phyloP scores from a whole-genome alignment of 1,139 yeast genomes.

The Suzukiozyma palmioleophila region DNA sequence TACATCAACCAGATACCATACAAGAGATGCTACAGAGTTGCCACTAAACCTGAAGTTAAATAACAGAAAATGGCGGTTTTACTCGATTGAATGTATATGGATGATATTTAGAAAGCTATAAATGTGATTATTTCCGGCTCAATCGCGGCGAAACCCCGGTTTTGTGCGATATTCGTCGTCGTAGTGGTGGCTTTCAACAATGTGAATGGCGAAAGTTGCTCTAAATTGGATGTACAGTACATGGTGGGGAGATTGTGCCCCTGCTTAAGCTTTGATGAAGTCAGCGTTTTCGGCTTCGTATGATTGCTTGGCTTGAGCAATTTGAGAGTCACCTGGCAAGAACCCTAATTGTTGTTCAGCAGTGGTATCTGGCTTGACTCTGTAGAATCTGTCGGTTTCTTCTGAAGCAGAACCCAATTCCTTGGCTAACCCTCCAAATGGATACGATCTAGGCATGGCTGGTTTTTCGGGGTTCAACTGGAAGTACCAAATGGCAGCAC shows the following conservation, averaged over 20 bases:
- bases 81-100: no score
- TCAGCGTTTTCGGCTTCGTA: slow-evolving; percentile 36
- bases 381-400: slow-evolving; percentile 42
- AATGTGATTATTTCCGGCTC: no score
- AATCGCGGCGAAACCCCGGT: no score
- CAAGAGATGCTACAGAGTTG: no score
- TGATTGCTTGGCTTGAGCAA: slow-evolving; percentile 26
- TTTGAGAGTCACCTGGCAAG: slow-evolving; percentile 29
- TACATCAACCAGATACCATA: no score
- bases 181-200: no score
- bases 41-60: no score
- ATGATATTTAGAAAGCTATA: no score
- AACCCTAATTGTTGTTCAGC: slow-evolving; percentile 40
- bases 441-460: slow-evolving; percentile 73
- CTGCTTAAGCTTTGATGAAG: slow-evolving; percentile 26
- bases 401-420: slow-evolving; percentile 62
- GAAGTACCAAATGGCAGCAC: slow-evolving; percentile 49
- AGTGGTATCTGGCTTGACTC: slow-evolving; percentile 37
- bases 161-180: no score
- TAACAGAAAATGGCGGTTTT: no score
- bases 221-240: no score
- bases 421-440: slow-evolving; percentile 69
- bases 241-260: neutral
- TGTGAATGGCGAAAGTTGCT: no score
- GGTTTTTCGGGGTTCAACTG: slow-evolving; percentile 70